A percentile compares a stretch with the other conserved stretches of the same genome.
Evolutionary conservation across 768 basidiomycete genomes (phyloP).

Genomic region (Collybiopsis confluens): DNA sequence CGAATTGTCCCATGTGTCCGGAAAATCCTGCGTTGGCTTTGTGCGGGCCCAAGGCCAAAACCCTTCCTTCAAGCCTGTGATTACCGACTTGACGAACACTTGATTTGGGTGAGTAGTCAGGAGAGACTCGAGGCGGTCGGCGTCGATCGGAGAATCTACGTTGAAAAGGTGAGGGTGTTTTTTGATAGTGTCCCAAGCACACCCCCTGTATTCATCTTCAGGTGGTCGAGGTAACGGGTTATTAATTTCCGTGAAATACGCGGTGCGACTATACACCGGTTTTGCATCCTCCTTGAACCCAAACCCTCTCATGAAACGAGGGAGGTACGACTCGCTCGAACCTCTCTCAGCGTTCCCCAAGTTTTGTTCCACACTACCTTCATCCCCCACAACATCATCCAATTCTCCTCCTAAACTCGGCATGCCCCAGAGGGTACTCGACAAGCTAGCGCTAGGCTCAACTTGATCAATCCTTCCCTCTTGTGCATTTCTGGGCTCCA

Average conservation of each 20-base stretch:
- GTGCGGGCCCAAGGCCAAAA: slow-evolving; percentile 29
- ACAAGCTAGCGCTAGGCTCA: too few relatives aligned
- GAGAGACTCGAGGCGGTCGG: slow-evolving; percentile 15
- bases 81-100: slow-evolving; percentile 22
- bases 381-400: too few relatives aligned
- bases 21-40: background rate
- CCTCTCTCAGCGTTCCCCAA: too few relatives aligned
- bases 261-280: background rate
- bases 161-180: background rate
- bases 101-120: slow-evolving; percentile 24
- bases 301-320: background rate
- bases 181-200: background rate
- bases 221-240: background rate
- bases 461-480: background rate
- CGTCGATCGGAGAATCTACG: slow-evolving; percentile 11
- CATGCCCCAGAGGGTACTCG: too few relatives aligned
- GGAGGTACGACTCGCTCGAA: background rate
- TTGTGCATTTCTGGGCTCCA: background rate
- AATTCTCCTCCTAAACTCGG: too few relatives aligned
- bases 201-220: background rate
- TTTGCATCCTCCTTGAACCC: background rate
- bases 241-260: background rate
- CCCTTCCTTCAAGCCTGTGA: slow-evolving; percentile 18
- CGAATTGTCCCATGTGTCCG: slow-evolving; percentile 10
- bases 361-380: too few relatives aligned